Base-by-base conservation (phyloP, 2,329 filamentous ascomycete species). In the Ophiostoma novo-ulmi region DNA sequence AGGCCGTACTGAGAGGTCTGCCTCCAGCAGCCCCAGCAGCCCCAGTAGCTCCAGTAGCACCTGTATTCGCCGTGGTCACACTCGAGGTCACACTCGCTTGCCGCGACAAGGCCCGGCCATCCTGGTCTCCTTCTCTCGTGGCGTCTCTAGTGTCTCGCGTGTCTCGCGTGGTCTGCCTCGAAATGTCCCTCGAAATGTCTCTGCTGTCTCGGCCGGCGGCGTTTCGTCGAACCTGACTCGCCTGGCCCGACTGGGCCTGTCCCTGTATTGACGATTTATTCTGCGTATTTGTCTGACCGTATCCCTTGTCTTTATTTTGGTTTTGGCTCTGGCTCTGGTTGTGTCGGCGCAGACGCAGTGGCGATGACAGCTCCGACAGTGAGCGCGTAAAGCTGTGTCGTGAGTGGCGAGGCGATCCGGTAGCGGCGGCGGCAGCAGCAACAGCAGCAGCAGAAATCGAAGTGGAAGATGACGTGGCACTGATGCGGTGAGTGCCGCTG, bases 331-430 rank as follows among this genome's bases (percentile, higher is more conserved):
- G 66, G 26, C 69, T 78, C 68, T 79, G 77, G 71, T 78, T 77
- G 70, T 79, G 77, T 13, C 77, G 76, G 68, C 78, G 77, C 73
- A 80, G 78, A 71, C 79, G 81, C 72, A 81, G 79, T 31, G 85
- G 83, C 48, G 83, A 81, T 35, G 84, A 80, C 69, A 86, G 75
- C 73, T 87, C 85, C 64, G 83, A 83, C 71, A 87, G 82, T 66
- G 87, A 88, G 44, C 85, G 83, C 72, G 82, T 84, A 72, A 87
- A 80, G 74, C 85, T 84, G 74, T 87, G 86, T 71, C 82, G 82
- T 35, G 81, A 77, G 31, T 80, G 78, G 67, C 75, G 76, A 35
- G 80, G 78, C 26, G 80, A 78, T 70, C 77, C 61, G 39, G 38
- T 3, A 3, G 61, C 61, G 4, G 77, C 58, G 20, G 38, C 61